Evolutionary conservation across 169 alveolate genomes (phyloP).

Genomic region (Eimeria maxima): DNA sequence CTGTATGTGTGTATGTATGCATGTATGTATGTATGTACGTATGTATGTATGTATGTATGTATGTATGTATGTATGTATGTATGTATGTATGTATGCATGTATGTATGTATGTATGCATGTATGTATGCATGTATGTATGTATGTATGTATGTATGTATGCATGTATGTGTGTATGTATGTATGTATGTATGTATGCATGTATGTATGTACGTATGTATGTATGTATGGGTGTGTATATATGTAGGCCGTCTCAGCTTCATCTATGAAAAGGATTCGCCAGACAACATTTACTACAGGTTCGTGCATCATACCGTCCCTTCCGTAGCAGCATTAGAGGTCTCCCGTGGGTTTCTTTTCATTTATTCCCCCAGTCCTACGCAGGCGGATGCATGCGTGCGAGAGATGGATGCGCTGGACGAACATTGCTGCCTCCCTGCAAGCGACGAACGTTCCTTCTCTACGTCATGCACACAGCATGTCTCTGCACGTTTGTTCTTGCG

Average conservation of each 20-base stretch:
- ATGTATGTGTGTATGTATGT: neutral
- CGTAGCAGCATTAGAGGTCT: neutral
- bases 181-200: neutral
- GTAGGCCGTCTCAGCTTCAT: constrained; percentile 75
- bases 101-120: neutral
- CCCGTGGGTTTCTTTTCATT: neutral
- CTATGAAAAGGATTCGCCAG: constrained; percentile 83
- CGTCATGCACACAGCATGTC: neutral
- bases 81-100: neutral
- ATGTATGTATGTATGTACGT: neutral
- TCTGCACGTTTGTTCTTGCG: neutral
- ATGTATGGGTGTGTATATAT: neutral
- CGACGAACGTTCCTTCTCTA: neutral
- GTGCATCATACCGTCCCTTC: neutral
- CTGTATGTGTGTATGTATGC: neutral
- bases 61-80: neutral
- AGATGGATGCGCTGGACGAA: neutral
- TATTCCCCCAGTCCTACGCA: neutral
- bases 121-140: too few species aligned
- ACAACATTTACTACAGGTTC: constrained; percentile 83
- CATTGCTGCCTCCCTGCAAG: neutral
- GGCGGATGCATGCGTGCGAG: neutral
- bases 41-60: neutral
- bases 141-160: neutral
- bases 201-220: neutral